Base-by-base conservation (phyloP, 1,139 yeast species). In the Geotrichum bryndzae region DNA sequence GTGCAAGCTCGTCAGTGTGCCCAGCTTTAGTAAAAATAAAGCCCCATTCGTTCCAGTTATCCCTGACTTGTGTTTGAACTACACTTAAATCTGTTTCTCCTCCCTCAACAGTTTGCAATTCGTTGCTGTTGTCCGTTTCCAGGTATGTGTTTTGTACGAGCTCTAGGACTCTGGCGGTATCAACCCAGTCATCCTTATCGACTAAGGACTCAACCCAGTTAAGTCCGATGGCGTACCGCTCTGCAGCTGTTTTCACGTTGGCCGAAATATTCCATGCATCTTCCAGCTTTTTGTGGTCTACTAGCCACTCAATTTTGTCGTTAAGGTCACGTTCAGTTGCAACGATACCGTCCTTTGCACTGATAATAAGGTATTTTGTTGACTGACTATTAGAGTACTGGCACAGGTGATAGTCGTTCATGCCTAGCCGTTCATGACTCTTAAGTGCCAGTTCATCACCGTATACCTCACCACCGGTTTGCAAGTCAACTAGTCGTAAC, bases 241-340 rank as follows among this genome's bases (percentile, higher is more conserved):
- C 82, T 2, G 73, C 68, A 4, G 81, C 79, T 15, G 78, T 73
- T 1, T 86, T 75, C 63, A 89, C 76, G 68, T 80, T 83, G 56
- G 79, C 82, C 62, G 95, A 82, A 64, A 90, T 84, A 55, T 80
- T 81, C 96, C 96, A 91, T 0, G 97, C 97, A 55, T 85, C 85
- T 33, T 79, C 76, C 67, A 75, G 88, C 62, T 77, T 73, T 2
- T 80, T 80, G 50, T 78, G 82, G 0, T 83, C 84, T 15, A 84
- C 64, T 63, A 80, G 87, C 97, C 98, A 94, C 2, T 83, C 77
- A 53, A 87, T 80, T 63, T 87, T 82, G 70, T 92, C 98, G 38
- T 76, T 73, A 29, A 88, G 73, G 65, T 84, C 86, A 33, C 87
- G 79, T 66, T 87, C 91, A 67, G 85, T 82, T 0, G 92, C 92